Base-by-base conservation (phyloP, 192 early-diverging fungal genomes). In the Obelidium mucronatum region DNA sequence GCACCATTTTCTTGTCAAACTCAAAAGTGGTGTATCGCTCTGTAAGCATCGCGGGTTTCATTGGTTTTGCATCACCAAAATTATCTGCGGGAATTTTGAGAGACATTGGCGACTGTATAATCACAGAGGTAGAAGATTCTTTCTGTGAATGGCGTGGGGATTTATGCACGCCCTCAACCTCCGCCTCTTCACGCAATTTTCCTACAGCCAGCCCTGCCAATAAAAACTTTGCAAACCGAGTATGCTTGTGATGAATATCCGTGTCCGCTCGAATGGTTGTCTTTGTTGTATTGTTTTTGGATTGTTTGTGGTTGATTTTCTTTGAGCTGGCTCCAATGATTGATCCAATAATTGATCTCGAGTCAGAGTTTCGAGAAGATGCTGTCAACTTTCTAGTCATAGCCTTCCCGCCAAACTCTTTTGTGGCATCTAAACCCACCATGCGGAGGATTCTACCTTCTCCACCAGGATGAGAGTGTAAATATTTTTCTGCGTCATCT, bases 401-500 rank as follows among this genome's bases (percentile, higher is more conserved):
- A n/a, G n/a, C n/a, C 11, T 51, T 8, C 48, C 48, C 48, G 22
- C 48, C 48, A 62, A 80, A 80, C 17, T 73, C 6, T 1, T 73
- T 42, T 2, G 75, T 75, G 11, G 74, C 78, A 52, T 82, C 81
- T 37, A 77, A 26, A 5, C 81, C 81, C 15, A 82, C 40, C 48
- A 65, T 64, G 26, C 19, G 2, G 1, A 48, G 28, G 19, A 82
- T 26, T 22, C 40, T n/a, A 26, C 22, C n/a, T 28, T 30, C 39
- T 1, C 81, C 78, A 8, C 81, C 81, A 17, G 77, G 78, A 63
- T 82, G 81, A 15, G 35, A 53, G 3, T 24, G 40, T 35, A 77
- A 62, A 28, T 81, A 80, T 13, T 60, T 82, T 44, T 67, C 58
- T 6, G 68, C 73, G 53, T 82, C 77, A 40, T 82, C 77, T 78